Conservation (phyloP, 441 rosid species). For the Melastoma candidum region DNA sequence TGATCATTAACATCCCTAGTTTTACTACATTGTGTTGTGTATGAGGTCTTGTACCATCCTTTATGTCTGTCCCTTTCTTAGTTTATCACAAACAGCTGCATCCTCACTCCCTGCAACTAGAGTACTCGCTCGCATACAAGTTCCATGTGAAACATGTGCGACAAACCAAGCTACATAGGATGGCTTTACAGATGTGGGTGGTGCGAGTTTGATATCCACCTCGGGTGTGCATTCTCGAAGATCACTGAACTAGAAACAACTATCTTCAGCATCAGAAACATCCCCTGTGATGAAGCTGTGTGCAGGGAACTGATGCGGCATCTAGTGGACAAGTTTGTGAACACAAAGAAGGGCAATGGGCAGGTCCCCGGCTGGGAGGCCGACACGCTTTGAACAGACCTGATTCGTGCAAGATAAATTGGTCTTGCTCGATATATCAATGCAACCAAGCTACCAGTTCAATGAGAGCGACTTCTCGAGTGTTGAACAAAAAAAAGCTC, state of each 20-base stretch:
- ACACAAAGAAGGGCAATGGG: neutral
- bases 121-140: constrained; percentile 30
- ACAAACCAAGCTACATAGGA: constrained; percentile 21
- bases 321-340: constrained; percentile 14
- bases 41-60: constrained; percentile 26
- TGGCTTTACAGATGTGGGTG: constrained; percentile 46
- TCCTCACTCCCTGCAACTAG: constrained; percentile 36
- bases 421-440: constrained; percentile 17
- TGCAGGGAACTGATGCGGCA: constrained; percentile 27
- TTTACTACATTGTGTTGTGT: constrained; percentile 31
- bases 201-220: constrained; percentile 47
- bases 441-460: constrained; percentile 32
- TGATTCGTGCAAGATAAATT: constrained; percentile 9
- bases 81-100: constrained; percentile 27
- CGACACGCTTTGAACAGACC: neutral
- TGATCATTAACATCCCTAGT: neutral
- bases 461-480: constrained; percentile 37
- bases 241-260: constrained; percentile 7
- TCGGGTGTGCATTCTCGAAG: constrained; percentile 27
- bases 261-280: constrained; percentile 8
- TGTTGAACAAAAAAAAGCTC: no score
- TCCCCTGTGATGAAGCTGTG: constrained; percentile 5
- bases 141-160: constrained; percentile 39
- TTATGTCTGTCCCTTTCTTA: constrained; percentile 36
- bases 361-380: neutral